Percentiles rank a stretch among this genome's conserved stretches.
These are phyloP conservation scores for Jacaranda mimosifolia DNA, from an alignment of 257 asterid species.

Conservation along the genomic window DNA sequence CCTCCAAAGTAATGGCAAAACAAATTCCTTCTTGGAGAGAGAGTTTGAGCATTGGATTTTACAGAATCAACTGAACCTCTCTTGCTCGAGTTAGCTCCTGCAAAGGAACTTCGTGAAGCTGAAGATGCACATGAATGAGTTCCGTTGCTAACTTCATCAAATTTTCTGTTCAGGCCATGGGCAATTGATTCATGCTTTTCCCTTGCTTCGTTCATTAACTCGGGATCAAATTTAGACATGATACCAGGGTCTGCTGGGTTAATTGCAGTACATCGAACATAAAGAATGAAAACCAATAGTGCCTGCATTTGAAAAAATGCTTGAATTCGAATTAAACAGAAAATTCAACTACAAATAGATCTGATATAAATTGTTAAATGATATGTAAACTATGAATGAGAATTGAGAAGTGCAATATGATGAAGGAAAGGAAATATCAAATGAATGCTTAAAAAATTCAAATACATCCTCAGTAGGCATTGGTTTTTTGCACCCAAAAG, in stretches of 20 bases:
- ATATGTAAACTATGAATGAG: background rate
- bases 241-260: conserved; percentile 99
- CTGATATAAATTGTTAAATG: background rate
- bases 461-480: background rate
- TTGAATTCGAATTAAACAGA: conserved; percentile 25
- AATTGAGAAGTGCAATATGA: conserved; percentile 12
- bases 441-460: background rate
- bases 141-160: conserved; percentile 74
- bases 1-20: conserved; percentile 68
- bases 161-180: conserved; percentile 56
- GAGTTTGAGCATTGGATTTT: conserved; percentile 57
- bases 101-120: conserved; percentile 74
- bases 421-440: conserved; percentile 20
- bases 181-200: conserved; percentile 59
- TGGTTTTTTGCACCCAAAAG: background rate
- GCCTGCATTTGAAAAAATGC: conserved; percentile 66
- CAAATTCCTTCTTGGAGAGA: conserved; percentile 53
- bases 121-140: conserved; percentile 77
- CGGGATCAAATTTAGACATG: conserved; percentile 77
- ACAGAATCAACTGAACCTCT: conserved; percentile 72
- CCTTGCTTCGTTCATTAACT: conserved; percentile 49
- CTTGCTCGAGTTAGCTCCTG: conserved; percentile 71
- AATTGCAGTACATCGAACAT: conserved; percentile 93
- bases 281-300: conserved; percentile 81
- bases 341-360: background rate